A percentile compares a stretch with the other conserved stretches of the same genome.
Conservation (phyloP, 1,139 yeast species). For the Debaryomycetaceae sp. region DNA sequence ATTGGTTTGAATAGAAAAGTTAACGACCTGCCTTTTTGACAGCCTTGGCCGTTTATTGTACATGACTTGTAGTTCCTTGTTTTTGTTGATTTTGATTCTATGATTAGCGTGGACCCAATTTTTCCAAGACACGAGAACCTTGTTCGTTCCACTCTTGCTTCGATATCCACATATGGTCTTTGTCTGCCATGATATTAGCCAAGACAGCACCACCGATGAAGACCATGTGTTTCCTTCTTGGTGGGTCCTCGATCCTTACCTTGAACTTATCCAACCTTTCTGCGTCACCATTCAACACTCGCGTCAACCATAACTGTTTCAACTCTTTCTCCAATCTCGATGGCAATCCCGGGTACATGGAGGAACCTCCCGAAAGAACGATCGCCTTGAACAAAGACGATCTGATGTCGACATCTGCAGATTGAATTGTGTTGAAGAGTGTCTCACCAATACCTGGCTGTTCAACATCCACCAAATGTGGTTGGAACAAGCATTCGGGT, state of each 20-base stretch:
- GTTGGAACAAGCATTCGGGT: slow-evolving; percentile 97
- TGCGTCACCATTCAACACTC: slow-evolving; percentile 84
- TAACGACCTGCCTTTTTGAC: background rate
- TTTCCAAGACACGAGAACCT: slow-evolving; percentile 79
- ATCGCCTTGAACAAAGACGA: slow-evolving; percentile 86
- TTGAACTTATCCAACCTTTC: slow-evolving; percentile 85
- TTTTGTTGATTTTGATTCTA: slow-evolving; percentile 7
- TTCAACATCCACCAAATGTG: slow-evolving; percentile 93
- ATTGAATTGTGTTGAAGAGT: slow-evolving; percentile 85
- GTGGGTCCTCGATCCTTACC: slow-evolving; percentile 97
- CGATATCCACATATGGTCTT: slow-evolving; percentile 96
- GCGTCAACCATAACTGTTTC: slow-evolving; percentile 92
- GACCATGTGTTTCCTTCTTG: slow-evolving; percentile 98
- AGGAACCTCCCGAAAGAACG: slow-evolving; percentile 94
- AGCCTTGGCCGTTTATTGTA: background rate
- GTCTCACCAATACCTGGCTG: slow-evolving; percentile 96
- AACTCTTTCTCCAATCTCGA: slow-evolving; percentile 92
- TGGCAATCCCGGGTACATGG: slow-evolving; percentile 98
- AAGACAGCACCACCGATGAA: slow-evolving; percentile 98
- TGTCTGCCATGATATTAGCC: slow-evolving; percentile 97
- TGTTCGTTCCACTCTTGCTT: slow-evolving; percentile 98
- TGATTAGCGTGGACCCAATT: slow-evolving; percentile 82
- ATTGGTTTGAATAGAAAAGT: background rate
- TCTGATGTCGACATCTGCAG: slow-evolving; percentile 92
- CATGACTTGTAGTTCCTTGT: slow-evolving; percentile 5